Conservation (phyloP, 2,329 filamentous ascomycete genomes). For the Stachybotrys elegans region DNA sequence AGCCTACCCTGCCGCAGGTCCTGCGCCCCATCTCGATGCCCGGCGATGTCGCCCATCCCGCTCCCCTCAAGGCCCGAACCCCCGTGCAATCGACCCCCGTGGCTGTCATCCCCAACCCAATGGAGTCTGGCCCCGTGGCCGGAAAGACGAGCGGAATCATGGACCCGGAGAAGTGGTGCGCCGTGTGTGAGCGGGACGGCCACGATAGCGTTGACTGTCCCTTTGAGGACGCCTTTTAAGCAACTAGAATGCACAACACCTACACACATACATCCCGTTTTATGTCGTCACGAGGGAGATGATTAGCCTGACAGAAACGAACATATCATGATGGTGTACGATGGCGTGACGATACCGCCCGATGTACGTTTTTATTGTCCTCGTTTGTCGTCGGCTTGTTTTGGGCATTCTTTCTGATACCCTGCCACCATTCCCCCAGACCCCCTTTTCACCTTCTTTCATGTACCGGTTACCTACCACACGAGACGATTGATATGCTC, state of each 20-base stretch:
- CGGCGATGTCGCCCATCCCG: slow-evolving; percentile 43
- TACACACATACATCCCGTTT: not conserved
- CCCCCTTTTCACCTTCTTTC: too few relatives aligned
- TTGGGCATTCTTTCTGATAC: slow-evolving; percentile 28
- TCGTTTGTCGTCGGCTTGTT: slow-evolving; percentile 17
- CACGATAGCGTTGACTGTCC: slow-evolving; percentile 95
- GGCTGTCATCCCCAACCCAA: slow-evolving; percentile 53
- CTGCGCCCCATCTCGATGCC: slow-evolving; percentile 36
- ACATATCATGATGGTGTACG: slow-evolving; percentile 6
- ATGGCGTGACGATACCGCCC: slow-evolving; percentile 13
- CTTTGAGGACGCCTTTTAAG: slow-evolving; percentile 73
- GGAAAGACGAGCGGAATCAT: slow-evolving; percentile 74
- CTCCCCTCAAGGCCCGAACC: slow-evolving; percentile 47
- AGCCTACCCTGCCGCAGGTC: slow-evolving; percentile 1
- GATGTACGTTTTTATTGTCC: slow-evolving; percentile 9
- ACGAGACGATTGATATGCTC: too few relatives aligned
- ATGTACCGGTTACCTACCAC: too few relatives aligned
- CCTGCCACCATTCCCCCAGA: slow-evolving; percentile 13
- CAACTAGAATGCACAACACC: too few relatives aligned
- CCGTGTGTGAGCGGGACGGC: slow-evolving; percentile 90
- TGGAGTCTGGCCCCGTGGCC: slow-evolving; percentile 64
- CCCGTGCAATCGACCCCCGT: slow-evolving; percentile 30
- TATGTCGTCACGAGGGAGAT: not conserved
- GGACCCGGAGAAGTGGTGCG: slow-evolving; percentile 91
- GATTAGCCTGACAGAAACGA: not conserved